phyloP scores from a whole-genome alignment of 2,329 filamentous ascomycete genomes.

The Juglanconis oblonga region DNA sequence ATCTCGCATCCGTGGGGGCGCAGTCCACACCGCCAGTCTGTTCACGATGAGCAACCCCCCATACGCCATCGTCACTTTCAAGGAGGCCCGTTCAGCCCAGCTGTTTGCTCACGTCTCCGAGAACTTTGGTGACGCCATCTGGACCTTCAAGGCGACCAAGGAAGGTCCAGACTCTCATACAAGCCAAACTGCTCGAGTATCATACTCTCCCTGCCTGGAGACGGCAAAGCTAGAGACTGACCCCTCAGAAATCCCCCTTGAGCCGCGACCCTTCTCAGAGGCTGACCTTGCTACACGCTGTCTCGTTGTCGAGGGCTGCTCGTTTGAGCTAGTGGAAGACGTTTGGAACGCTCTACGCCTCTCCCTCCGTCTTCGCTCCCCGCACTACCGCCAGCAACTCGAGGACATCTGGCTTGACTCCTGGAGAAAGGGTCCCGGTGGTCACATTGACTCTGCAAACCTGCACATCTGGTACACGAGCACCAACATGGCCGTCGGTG shows the following conservation, averaged over 20 bases:
- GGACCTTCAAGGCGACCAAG: not conserved
- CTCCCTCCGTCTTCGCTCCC: not conserved
- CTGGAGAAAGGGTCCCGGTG: not conserved
- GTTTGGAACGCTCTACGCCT: not conserved
- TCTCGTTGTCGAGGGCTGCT: not conserved
- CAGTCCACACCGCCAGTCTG: not conserved
- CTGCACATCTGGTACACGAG: slow-evolving; percentile 14
- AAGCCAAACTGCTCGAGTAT: not conserved
- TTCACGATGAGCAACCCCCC: not conserved
- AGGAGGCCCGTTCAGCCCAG: not conserved
- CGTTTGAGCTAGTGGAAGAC: not conserved
- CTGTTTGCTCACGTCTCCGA: not conserved
- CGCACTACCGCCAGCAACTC: slow-evolving; percentile 8
- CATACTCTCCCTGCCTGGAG: not conserved
- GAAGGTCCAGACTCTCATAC: not conserved
- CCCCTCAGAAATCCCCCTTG: not conserved
- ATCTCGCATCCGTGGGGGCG: slow-evolving; percentile 1
- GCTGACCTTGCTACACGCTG: not conserved
- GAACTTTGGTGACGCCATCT: not conserved
- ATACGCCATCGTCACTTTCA: slow-evolving; percentile 5
- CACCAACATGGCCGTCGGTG: not conserved
- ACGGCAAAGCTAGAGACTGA: not conserved
- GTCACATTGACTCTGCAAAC: not conserved
- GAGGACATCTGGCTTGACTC: slow-evolving; percentile 14
- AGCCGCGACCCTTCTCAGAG: not conserved